phyloP scores from a whole-genome alignment of 768 basidiomycete genomes.

The Suillus clintonianus region DNA sequence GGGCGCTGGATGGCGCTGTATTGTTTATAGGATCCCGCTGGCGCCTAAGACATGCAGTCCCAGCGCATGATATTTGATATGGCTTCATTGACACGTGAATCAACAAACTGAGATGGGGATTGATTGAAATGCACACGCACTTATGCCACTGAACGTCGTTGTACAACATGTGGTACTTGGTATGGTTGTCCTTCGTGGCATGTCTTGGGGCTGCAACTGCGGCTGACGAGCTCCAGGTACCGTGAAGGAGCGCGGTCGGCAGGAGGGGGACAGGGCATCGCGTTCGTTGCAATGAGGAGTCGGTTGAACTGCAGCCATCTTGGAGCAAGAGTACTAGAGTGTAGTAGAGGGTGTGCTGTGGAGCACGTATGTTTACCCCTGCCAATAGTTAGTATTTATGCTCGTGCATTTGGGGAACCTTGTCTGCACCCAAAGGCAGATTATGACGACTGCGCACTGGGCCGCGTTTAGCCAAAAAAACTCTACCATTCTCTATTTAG shows the following conservation, averaged over 20 bases:
- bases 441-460: too few species aligned
- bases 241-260: not conserved
- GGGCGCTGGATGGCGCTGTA: conserved; percentile 23
- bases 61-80: conserved; percentile 30
- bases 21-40: conserved; percentile 20
- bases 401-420: too few species aligned
- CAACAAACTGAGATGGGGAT: not conserved
- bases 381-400: too few species aligned
- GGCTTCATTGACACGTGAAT: conserved; percentile 18
- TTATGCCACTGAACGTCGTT: conserved; percentile 54
- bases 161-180: conserved; percentile 50
- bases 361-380: too few species aligned
- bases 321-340: too few species aligned
- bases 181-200: conserved; percentile 50
- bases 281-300: not conserved
- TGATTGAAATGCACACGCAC: conserved; percentile 30
- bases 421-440: too few species aligned
- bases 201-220: conserved; percentile 30
- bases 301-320: not conserved
- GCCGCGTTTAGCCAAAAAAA: too few species aligned
- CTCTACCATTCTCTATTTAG: too few species aligned
- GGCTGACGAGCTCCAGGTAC: conserved; percentile 16
- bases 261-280: conserved; percentile 6
- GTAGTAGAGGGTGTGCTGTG: too few species aligned
- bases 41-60: conserved; percentile 31